Base-by-base conservation (phyloP, 228 moss, liverwort and hornwort genomes). In the Sphagnum fallax region DNA sequence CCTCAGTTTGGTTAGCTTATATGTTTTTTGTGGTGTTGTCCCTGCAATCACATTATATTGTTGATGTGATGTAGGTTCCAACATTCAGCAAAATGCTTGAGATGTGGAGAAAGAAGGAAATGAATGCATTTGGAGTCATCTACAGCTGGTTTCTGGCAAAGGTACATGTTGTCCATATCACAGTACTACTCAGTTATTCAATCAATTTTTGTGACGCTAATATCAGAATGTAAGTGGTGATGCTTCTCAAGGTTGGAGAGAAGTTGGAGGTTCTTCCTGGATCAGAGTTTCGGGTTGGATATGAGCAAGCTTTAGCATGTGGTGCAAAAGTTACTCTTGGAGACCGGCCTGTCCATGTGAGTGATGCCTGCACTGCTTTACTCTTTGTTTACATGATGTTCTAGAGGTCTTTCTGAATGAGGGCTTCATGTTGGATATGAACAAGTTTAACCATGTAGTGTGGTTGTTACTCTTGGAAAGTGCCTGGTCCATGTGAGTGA, bases 301-400 rank as follows among this genome's bases (percentile, higher is more conserved):
- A 85, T 66, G 90, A 87, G 66, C 87, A 85, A 73, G 91, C 85
- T 65, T 59, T 80, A 67, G 84, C 75, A 52, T 85, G 74, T 79
- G 87, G 83, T 47, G 91, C 93, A 49, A 67, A 72, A 67, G 76
- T 93, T 69, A 60, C 59, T 69, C 81, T 93, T 4, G 93, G 91
- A 75, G 93, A 93, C 81, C 91, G 93, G 63, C 93, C 91, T 53
- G 71, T 93, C 60, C 85, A 93, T 83, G 93, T 85, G 71, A 47
- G 69, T 66, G 61, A 71, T 8, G 69, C 48, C 65, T 49, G 6
- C 15, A 49, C 32, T 65, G 16, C 47, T 65, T 49, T 4, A 11
- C n/a, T 68, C n/a, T 18, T 6, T 58, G 12, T 6, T 66, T 13
- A 4, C 9, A 8, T 50, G 32, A 66, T 6, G 32, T 32, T 32